Base-by-base conservation (phyloP, 768 basidiomycete genomes). In the Leccinum longicurvipes region DNA sequence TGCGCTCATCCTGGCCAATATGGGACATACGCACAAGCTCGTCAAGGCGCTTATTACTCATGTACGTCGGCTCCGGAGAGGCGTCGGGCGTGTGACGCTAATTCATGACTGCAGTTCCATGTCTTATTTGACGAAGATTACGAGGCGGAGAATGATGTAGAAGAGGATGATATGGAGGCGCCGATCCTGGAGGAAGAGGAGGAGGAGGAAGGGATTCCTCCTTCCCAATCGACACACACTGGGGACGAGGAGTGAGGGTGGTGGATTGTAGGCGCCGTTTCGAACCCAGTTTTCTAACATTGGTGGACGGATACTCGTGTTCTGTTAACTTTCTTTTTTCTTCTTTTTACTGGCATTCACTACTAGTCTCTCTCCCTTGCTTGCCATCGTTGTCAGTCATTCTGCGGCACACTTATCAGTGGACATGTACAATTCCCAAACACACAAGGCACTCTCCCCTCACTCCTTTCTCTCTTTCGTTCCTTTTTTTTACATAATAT, bases 21-120 rank as follows among this genome's bases (percentile, higher is more conserved):
- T 93, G 89, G 84, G 84, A 15, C 75, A 83, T 61, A 82, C 86
- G 17, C 85, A 90, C 63, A 84, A 85, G 59, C 78, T 91, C n/a
- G 84, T 85, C 60, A 86, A 89, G 69, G 78, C 82, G 3, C 77
- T 91, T 49, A 88, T 91, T 54, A 85, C 83, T 21, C 87, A 91
- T 64, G 89, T 90, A 63, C 59, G 87, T 73, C 2, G 62, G 25
- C 6, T 24, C n/a, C n/a, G 42, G 12, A 14, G 28, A 42, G 34
- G n/a, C 21, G 19, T 1, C 17, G n/a, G 17, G 25, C 10, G 32
- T 19, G 45, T 19, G 45, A 50, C 15, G 29, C 54, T 60, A 51
- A 59, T 41, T 29, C 36, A 42, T 62, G 48, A 24, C 5, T 15
- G 41, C 51, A 86, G 78, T 82, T 82, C 72, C 84, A 84, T 61